Evolutionary conservation across 1,284 basidiomycete genomes (phyloP).

Genomic region (Boletellus deceptivus): DNA sequence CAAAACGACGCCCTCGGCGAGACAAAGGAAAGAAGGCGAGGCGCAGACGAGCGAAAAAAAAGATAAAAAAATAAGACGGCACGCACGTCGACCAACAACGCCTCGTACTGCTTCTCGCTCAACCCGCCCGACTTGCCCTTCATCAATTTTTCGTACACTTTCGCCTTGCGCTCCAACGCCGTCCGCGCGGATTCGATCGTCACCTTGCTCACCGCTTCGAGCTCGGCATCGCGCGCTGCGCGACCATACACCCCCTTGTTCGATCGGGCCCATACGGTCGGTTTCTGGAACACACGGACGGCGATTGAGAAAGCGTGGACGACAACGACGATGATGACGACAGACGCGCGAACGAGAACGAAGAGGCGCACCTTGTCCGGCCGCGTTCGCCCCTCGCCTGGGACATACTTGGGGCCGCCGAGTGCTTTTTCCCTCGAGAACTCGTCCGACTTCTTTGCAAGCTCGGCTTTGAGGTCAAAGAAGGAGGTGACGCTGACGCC

Average conservation of each 20-base stretch:
- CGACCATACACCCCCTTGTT: constrained; percentile 70
- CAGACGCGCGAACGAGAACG: too few species aligned
- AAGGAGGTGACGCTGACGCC: constrained; percentile 71
- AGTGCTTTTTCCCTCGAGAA: constrained; percentile 58
- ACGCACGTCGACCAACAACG: constrained; percentile 81
- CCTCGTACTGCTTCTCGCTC: constrained; percentile 72
- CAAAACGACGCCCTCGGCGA: constrained; percentile 3
- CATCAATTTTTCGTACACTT: constrained; percentile 77
- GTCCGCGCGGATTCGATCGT: constrained; percentile 68
- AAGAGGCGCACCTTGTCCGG: constrained; percentile 55
- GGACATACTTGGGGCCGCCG: constrained; percentile 48
- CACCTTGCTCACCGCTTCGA: constrained; percentile 62
- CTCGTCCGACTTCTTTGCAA: constrained; percentile 65
- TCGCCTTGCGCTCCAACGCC: constrained; percentile 75
- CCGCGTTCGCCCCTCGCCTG: constrained; percentile 53
- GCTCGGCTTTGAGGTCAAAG: constrained; percentile 72
- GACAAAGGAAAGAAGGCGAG: neutral
- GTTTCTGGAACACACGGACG: constrained; percentile 47
- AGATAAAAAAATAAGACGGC: neutral
- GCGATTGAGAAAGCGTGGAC: too few species aligned
- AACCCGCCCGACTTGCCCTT: constrained; percentile 82
- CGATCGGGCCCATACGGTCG: constrained; percentile 64
- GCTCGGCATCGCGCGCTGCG: constrained; percentile 61
- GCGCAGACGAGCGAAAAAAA: neutral
- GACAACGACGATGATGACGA: too few species aligned